Evolutionary conservation across 331 rosid genomes (phyloP).

Genomic region (Rosa hybrid): DNA sequence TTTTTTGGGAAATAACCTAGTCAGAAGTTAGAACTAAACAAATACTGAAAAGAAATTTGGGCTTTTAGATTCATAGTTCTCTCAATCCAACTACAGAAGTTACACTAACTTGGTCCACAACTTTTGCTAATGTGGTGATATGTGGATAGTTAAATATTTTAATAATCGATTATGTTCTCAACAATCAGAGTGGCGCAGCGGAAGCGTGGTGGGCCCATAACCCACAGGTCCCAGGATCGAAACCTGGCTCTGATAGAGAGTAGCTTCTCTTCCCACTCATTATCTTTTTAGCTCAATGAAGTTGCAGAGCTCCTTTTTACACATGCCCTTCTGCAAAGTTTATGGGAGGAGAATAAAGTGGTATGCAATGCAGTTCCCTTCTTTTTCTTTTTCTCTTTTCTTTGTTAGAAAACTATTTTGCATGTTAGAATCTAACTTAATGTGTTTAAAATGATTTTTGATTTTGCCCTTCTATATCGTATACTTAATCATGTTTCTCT

Average conservation of each 20-base stretch:
- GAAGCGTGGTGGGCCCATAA: conserved; percentile 87
- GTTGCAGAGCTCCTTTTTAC: background rate
- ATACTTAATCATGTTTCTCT: background rate
- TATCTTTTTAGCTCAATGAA: background rate
- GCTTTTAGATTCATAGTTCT: background rate
- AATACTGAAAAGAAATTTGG: background rate
- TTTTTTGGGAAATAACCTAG: too few relatives aligned
- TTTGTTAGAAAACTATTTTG: background rate
- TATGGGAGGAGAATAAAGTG: background rate
- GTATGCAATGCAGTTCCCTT: background rate
- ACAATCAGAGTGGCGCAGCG: conserved; percentile 69
- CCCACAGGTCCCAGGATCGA: conserved; percentile 63
- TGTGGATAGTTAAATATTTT: too few relatives aligned
- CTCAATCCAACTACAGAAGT: background rate
- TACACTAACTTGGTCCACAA: too few relatives aligned
- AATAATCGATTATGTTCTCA: background rate
- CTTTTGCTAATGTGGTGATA: too few relatives aligned
- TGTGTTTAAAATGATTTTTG: background rate
- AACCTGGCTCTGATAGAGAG: conserved; percentile 34
- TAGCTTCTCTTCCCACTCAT: background rate
- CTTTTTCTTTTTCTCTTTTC: background rate
- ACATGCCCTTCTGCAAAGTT: background rate
- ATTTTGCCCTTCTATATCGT: too few relatives aligned
- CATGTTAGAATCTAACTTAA: background rate
- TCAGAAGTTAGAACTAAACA: too few relatives aligned